Base-by-base conservation (phyloP, 2,329 filamentous ascomycete genomes). In the Dactylellina drechsleri region DNA sequence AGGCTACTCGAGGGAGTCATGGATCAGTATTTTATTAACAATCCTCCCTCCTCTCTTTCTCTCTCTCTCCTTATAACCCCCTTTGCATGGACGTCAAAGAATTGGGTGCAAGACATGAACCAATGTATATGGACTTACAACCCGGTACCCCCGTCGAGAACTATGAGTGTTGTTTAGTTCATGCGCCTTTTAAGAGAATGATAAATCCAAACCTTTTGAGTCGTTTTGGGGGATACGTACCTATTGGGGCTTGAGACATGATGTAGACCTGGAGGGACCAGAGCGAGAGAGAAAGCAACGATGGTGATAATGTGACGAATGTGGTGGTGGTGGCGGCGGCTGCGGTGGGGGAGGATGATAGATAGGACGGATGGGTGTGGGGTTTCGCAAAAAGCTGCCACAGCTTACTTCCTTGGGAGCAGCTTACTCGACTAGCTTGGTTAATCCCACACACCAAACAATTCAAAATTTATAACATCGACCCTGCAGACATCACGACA, bases 131-230 rank as follows among this genome's bases (percentile, higher is more conserved):
- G 16, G 57, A 77, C 79, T 71, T 79, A 79, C 79, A 99, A 99
- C 84, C 95, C 95, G 82, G 95, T 99, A 84, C 95, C 95, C 87
- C 95, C 95, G 87, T 99, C 95, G 87, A 99, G 94, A 82, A 99
- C 95, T 98, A 82, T 49, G 45, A 5, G 13, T 47, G 2, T 12
- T 3, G 13, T 16, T 18, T 20, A 28, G 40, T 36, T 15, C 6
- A 36, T 36, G 10, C 52, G 20, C n/a, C 49, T 31, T 18, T 31
- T 4, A 54, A 54, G 26, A 12, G 47, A 52, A 4, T 7, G 16
- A n/a, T n/a, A 2, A 7, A 60, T 60, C 16, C 16, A 18, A 45
- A 36, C 7, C 1, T 15, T 8, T 4, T 12, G 26, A 36, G 28
- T n/a, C 45, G 16, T 36, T 8, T 10, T 36, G 31, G 6, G 31